phyloP scores from a whole-genome alignment of 1,139 yeast species.

The Pichia sp. region DNA sequence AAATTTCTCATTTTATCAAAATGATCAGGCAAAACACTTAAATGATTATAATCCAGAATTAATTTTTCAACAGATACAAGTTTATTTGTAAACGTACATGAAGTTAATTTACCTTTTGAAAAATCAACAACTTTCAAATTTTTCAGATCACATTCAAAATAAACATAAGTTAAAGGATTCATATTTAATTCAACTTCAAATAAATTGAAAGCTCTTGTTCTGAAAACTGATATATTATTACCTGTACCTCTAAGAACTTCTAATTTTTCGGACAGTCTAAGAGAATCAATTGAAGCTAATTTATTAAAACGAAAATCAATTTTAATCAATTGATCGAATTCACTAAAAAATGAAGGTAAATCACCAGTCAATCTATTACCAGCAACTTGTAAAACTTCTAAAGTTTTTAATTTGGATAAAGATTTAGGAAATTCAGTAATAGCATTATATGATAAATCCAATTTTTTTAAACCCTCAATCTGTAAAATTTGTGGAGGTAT shows the following conservation, averaged over 20 bases:
- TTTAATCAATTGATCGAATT: conserved; percentile 55
- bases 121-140: conserved; percentile 69
- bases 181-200: conserved; percentile 43
- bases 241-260: conserved; percentile 69
- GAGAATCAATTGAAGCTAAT: conserved; percentile 56
- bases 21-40: conserved; percentile 69
- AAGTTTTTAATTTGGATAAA: conserved; percentile 49
- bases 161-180: conserved; percentile 54
- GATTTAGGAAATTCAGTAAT: conserved; percentile 50
- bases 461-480: conserved; percentile 52
- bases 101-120: conserved; percentile 75
- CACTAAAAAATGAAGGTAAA: conserved; percentile 49
- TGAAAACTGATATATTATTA: conserved; percentile 68
- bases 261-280: conserved; percentile 54
- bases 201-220: conserved; percentile 53
- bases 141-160: conserved; percentile 47
- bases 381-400: conserved; percentile 67
- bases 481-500: conserved; percentile 70
- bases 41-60: conserved; percentile 75
- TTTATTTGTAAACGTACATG: conserved; percentile 60
- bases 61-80: conserved; percentile 68
- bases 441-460: conserved; percentile 81
- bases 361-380: conserved; percentile 61
- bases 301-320: conserved; percentile 76
- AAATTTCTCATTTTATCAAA: conserved; percentile 56